Evolutionary conservation across 257 asterid species (phyloP), one percentile per base, ranked within the genome.

Genomic region (Cruciata laevipes): DNA sequence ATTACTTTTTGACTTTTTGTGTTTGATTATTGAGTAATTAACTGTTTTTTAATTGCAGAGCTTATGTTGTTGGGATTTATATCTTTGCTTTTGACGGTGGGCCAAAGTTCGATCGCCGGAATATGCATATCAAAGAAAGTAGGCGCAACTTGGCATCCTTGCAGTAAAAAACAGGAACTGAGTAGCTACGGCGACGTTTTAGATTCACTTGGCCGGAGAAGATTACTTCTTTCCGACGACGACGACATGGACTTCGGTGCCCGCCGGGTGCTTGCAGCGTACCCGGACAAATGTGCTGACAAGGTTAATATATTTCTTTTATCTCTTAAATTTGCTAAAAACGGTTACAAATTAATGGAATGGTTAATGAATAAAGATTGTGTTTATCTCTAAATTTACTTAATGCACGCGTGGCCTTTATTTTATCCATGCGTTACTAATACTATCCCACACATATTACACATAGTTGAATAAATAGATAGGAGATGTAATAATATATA

Each of bases 11-110:
- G 13, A 12, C 49, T 40, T 0, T 23, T 38, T 40, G 33, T 53
- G 1, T 23, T 53, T 5, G 25, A 47, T 53, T 53, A 53, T 53
- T 21, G 4, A 4, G 58, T 52, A 25, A 17, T 17, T 52, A 52
- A 52, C 58, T 5, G n/a, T 18, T 51, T 52, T 1, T 20, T 53
- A 63, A 42, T 42, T 0, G 12, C 24, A 92, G 98, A 89, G 82
- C 82, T 92, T 75, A 92, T 92, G 98, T 82, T 89, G 75, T 73
- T 92, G 77, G 98, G 98, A 42, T 92, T 92, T 59, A 92, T 92
- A 76, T 92, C 98, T 21, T 63, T 92, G 82, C 83, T 92, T 60
- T 79, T 92, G 32, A 89, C 97, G 6, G 89, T 86, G 24, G 84
- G 81, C 52, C 95, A 87, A 71, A 63, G 77, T 10, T 72, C 77